Conservation (phyloP, 139 green algal genomes). For the Chlorella sp. region DNA sequence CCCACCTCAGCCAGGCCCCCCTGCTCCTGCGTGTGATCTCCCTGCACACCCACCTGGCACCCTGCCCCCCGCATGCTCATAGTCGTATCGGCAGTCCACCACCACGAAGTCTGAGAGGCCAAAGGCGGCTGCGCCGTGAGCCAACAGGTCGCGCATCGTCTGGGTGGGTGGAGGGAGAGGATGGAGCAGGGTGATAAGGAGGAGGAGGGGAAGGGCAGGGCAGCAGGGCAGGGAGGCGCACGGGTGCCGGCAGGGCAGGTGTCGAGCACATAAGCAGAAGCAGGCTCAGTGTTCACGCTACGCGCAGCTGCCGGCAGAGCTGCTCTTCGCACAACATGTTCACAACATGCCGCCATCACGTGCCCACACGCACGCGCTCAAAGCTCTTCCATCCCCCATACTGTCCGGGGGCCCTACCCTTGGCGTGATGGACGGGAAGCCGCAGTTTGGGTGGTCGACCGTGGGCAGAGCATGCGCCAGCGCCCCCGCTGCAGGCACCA, state of each 20-base stretch:
- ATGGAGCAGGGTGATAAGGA: background rate
- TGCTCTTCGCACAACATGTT: no score
- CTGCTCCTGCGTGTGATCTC: no score
- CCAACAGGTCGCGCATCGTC: slow-evolving; percentile 29
- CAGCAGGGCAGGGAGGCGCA: no score
- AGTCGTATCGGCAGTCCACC: slow-evolving; percentile 31
- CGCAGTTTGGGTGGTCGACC: slow-evolving; percentile 15
- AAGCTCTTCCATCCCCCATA: background rate
- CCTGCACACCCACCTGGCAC: background rate
- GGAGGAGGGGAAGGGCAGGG: background rate
- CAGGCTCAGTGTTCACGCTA: no score
- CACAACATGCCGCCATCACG: no score
- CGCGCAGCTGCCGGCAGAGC: no score
- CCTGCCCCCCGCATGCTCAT: slow-evolving; percentile 4
- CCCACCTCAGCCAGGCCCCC: no score
- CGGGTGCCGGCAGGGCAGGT: no score
- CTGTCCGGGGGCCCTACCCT: background rate
- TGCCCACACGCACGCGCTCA: background rate
- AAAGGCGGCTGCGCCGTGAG: slow-evolving; percentile 16
- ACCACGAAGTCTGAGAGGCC: background rate
- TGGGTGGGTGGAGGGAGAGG: background rate
- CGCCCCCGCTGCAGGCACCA: background rate
- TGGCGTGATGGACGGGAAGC: slow-evolving; percentile 1
- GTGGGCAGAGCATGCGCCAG: slow-evolving; percentile 23
- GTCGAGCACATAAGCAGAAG: no score